Conservation (phyloP, 352 stramenopile species). For the Phytophthora cajani region DNA sequence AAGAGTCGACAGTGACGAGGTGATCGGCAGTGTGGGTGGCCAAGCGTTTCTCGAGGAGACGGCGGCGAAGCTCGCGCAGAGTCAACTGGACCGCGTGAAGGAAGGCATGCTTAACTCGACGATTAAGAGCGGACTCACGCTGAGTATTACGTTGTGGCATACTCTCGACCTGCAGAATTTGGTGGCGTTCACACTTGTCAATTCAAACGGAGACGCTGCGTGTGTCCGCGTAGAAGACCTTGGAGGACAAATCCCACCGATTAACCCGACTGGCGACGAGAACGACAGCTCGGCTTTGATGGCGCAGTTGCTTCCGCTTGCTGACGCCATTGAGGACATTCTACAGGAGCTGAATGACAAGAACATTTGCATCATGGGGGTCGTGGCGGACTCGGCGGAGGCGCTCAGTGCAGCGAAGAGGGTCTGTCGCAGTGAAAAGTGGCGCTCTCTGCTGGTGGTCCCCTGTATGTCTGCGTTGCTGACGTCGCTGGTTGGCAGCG, state of each 20-base stretch:
- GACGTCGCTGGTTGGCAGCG: slow-evolving; percentile 55
- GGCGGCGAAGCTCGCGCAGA: slow-evolving; percentile 39
- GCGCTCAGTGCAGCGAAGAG: slow-evolving; percentile 60
- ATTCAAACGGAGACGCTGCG: slow-evolving; percentile 79
- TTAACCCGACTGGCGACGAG: slow-evolving; percentile 22
- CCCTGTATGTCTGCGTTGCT: slow-evolving; percentile 69
- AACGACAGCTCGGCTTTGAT: slow-evolving; percentile 21
- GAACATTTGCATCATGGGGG: slow-evolving; percentile 75
- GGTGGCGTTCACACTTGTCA: slow-evolving; percentile 79
- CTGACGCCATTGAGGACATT: slow-evolving; percentile 64
- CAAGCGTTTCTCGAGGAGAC: slow-evolving; percentile 48
- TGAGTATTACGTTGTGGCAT: slow-evolving; percentile 77
- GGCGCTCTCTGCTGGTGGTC: slow-evolving; percentile 64
- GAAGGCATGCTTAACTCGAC: slow-evolving; percentile 85
- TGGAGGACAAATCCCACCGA: slow-evolving; percentile 33
- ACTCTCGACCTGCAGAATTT: slow-evolving; percentile 72
- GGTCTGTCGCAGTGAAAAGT: slow-evolving; percentile 49
- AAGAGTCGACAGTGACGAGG: neutral
- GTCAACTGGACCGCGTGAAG: slow-evolving; percentile 81
- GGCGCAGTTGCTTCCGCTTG: slow-evolving; percentile 28
- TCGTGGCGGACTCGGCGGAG: slow-evolving; percentile 74
- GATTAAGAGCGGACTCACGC: slow-evolving; percentile 79
- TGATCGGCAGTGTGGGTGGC: slow-evolving; percentile 36
- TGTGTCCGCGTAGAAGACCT: slow-evolving; percentile 73
- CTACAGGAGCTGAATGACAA: slow-evolving; percentile 54